Percentiles rank a stretch among this genome's conserved stretches.
These are phyloP conservation scores for Globisporangium yorkense DNA, from an alignment of 352 stramenopile species.

Conservation along the genomic window DNA sequence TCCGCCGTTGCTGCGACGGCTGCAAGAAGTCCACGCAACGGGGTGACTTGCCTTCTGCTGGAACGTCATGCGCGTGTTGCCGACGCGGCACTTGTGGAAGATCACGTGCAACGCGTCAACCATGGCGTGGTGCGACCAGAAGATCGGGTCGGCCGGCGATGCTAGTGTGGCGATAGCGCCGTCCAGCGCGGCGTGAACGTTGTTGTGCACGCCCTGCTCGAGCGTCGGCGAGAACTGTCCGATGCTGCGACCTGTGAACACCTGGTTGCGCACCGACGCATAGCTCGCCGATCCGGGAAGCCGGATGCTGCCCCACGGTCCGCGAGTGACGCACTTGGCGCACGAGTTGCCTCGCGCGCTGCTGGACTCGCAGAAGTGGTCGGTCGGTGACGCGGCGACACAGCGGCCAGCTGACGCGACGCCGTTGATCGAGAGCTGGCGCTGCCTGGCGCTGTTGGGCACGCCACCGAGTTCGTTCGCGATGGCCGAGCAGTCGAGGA, in stretches of 20 bases:
- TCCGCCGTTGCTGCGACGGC: conserved; percentile 22
- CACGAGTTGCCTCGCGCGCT: conserved; percentile 19
- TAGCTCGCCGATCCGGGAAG: conserved; percentile 23
- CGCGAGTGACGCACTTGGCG: conserved; percentile 29
- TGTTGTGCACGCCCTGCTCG: conserved; percentile 22
- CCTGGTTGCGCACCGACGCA: conserved; percentile 32
- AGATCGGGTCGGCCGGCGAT: conserved; percentile 47
- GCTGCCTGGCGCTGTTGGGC: conserved; percentile 5
- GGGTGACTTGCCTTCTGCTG: conserved; percentile 24
- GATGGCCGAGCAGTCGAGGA: conserved; percentile 35
- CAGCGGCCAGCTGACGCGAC: conserved; percentile 25
- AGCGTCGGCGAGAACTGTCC: conserved; percentile 46
- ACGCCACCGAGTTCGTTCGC: conserved; percentile 33
- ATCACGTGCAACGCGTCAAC: conserved; percentile 46
- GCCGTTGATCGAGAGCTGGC: conserved; percentile 27
- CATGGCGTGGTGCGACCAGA: conserved; percentile 47
- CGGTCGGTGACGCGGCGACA: conserved; percentile 19
- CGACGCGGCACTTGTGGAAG: conserved; percentile 50
- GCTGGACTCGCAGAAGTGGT: conserved; percentile 42
- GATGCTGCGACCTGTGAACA: conserved; percentile 47
- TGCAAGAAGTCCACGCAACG: conserved; percentile 42
- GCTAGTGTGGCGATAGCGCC: conserved; percentile 42
- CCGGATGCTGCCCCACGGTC: conserved; percentile 14
- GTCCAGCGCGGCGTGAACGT: conserved; percentile 39
- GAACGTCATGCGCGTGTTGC: conserved; percentile 18